A percentile compares a stretch with the other conserved stretches of the same genome.
These are phyloP conservation scores for Torulaspora franciscae DNA, from an alignment of 805 yeast species.

Conservation along the genomic window DNA sequence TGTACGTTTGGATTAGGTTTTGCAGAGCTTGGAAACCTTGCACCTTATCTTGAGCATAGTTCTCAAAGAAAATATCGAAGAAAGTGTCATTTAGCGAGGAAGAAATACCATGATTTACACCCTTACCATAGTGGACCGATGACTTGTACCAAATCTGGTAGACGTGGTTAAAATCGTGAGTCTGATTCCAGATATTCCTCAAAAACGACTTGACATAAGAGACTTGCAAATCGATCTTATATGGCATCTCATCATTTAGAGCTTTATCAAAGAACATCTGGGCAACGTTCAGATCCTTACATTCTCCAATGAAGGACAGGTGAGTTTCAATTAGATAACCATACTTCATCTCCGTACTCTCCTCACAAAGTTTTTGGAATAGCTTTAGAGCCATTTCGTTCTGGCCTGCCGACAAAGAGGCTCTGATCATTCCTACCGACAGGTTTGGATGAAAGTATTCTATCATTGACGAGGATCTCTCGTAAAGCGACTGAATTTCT, in stretches of 20 bases:
- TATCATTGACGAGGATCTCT: slow-evolving; percentile 38
- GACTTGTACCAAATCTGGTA: slow-evolving; percentile 60
- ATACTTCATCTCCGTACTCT: slow-evolving; percentile 43
- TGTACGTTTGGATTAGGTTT: slow-evolving; percentile 51
- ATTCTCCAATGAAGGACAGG: slow-evolving; percentile 70
- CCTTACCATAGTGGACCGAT: slow-evolving; percentile 52
- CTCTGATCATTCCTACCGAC: slow-evolving; percentile 67
- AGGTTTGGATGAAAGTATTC: slow-evolving; percentile 43
- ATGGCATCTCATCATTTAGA: slow-evolving; percentile 64
- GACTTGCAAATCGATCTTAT: slow-evolving; percentile 63
- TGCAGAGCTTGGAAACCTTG: slow-evolving; percentile 56
- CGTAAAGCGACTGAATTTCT: slow-evolving; percentile 55
- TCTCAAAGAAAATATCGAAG: slow-evolving; percentile 61
- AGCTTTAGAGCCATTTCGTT: slow-evolving; percentile 59
- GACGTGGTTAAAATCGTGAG: slow-evolving; percentile 54
- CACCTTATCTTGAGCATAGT: slow-evolving; percentile 44
- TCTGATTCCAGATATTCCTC: slow-evolving; percentile 53
- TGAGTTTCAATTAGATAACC: slow-evolving; percentile 68
- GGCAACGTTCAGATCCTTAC: slow-evolving; percentile 67
- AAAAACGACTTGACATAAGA: slow-evolving; percentile 64
- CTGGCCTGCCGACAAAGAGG: slow-evolving; percentile 60
- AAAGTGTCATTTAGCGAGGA: slow-evolving; percentile 67
- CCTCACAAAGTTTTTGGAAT: slow-evolving; percentile 55
- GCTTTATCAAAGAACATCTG: slow-evolving; percentile 72
- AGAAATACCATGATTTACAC: slow-evolving; percentile 62